These are phyloP conservation scores for Phytophthora citricola DNA, from an alignment of 352 stramenopile species.

Conservation along the genomic window DNA sequence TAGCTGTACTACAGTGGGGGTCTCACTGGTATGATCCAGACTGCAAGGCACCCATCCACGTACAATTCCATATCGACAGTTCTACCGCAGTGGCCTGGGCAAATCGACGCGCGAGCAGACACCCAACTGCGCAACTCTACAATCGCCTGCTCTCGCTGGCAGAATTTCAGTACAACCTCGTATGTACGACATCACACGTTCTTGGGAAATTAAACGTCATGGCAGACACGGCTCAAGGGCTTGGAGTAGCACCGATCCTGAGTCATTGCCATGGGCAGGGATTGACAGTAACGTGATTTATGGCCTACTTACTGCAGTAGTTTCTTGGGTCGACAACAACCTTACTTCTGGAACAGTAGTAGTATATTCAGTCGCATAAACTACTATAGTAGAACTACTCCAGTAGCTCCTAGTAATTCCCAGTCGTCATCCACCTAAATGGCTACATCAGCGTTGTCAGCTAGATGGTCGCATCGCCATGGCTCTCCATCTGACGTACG, in stretches of 20 bases:
- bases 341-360: background rate
- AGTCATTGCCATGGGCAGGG: constrained; percentile 8
- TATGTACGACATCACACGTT: constrained; percentile 27
- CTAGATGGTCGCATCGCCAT: background rate
- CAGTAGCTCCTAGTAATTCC: background rate
- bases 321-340: background rate
- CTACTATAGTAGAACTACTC: background rate
- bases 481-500: background rate
- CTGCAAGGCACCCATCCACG: background rate
- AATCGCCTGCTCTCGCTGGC: constrained; percentile 20
- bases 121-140: constrained; percentile 6
- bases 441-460: background rate
- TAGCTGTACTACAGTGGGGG: constrained; percentile 19
- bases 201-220: constrained; percentile 19
- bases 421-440: constrained; percentile 1
- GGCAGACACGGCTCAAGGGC: constrained; percentile 22
- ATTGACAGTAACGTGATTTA: background rate
- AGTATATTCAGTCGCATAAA: background rate
- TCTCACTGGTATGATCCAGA: background rate
- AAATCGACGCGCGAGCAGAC: constrained; percentile 3
- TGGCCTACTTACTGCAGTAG: background rate
- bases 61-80: constrained; percentile 28
- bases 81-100: constrained; percentile 10
- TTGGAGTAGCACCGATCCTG: constrained; percentile 12
- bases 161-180: constrained; percentile 30